Percentiles rank a stretch among this genome's conserved stretches.
Evolutionary conservation across 768 basidiomycete species (phyloP).

Genomic region (Phaeotremella skinneri): DNA sequence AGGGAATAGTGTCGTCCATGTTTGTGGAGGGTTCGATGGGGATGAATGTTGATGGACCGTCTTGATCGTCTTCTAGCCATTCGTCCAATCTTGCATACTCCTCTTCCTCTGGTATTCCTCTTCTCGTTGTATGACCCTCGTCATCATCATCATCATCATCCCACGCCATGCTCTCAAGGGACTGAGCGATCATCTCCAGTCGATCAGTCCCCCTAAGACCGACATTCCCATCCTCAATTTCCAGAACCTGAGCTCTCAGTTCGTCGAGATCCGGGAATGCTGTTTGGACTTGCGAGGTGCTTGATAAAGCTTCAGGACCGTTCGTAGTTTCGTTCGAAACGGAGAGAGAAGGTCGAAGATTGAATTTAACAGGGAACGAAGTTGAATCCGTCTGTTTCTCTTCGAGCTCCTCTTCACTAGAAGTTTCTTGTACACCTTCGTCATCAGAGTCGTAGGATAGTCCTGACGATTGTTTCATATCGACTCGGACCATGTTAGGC

Average conservation of each 20-base stretch:
- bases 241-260: conserved; percentile 15
- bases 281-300: background rate
- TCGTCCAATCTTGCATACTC: conserved; percentile 44
- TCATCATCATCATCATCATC: background rate
- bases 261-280: conserved; percentile 32
- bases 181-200: background rate
- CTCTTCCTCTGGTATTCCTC: conserved; percentile 20
- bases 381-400: background rate
- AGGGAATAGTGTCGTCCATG: no score
- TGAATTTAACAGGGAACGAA: conserved; percentile 26
- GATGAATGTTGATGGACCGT: background rate
- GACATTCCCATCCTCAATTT: conserved; percentile 8
- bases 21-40: no score
- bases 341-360: background rate
- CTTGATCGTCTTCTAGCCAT: conserved; percentile 37
- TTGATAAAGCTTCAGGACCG: background rate
- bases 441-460: background rate
- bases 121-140: conserved; percentile 6
- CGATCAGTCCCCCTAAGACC: conserved; percentile 1
- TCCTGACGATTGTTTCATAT: background rate
- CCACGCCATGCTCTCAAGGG: conserved; percentile 3
- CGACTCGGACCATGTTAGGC: conserved; percentile 37
- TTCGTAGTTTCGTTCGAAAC: background rate
- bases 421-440: background rate
- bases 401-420: background rate